Evolutionary conservation across 2,329 filamentous ascomycete species (phyloP).

Genomic region (Teratosphaeria zuluensis): DNA sequence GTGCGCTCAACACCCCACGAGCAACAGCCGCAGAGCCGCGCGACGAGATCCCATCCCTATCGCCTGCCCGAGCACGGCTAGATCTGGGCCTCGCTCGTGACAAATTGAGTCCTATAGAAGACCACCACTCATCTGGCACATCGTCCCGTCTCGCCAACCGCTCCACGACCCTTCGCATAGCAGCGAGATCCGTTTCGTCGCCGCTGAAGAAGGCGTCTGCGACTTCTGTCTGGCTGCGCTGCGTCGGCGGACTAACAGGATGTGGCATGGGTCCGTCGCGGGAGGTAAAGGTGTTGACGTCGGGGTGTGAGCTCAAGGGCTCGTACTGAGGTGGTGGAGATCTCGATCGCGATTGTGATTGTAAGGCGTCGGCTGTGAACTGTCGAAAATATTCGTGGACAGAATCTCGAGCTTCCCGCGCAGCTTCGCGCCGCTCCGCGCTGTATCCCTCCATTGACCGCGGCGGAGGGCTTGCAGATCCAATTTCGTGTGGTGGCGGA

Average conservation of each 20-base stretch:
- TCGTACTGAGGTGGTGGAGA: conserved; percentile 20
- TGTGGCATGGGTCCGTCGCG: conserved; percentile 16
- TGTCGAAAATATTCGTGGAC: conserved; percentile 17
- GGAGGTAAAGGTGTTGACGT: conserved; percentile 13
- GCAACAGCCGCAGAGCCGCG: neutral
- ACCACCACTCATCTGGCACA: conserved; percentile 76
- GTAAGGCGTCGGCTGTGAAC: conserved; percentile 10
- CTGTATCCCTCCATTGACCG: conserved; percentile 11
- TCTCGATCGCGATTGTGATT: conserved; percentile 1
- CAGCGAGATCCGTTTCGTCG: conserved; percentile 38
- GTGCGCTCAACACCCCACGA: neutral
- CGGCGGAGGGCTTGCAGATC: neutral
- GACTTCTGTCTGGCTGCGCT: conserved; percentile 13
- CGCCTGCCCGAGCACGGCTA: neutral
- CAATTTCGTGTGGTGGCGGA: neutral
- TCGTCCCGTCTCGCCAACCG: conserved; percentile 61
- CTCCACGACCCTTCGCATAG: conserved; percentile 64
- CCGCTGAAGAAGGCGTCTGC: conserved; percentile 15
- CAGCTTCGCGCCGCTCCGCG: conserved; percentile 7
- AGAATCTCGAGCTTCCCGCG: conserved; percentile 9
- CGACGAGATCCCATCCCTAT: neutral
- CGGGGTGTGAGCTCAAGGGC: conserved; percentile 9
- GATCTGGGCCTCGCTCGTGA: conserved; percentile 14
- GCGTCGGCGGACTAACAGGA: conserved; percentile 18
- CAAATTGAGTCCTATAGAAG: conserved; percentile 31